phyloP scores from a whole-genome alignment of 192 early-diverging fungal genomes.

The Kickxella alabastrina region DNA sequence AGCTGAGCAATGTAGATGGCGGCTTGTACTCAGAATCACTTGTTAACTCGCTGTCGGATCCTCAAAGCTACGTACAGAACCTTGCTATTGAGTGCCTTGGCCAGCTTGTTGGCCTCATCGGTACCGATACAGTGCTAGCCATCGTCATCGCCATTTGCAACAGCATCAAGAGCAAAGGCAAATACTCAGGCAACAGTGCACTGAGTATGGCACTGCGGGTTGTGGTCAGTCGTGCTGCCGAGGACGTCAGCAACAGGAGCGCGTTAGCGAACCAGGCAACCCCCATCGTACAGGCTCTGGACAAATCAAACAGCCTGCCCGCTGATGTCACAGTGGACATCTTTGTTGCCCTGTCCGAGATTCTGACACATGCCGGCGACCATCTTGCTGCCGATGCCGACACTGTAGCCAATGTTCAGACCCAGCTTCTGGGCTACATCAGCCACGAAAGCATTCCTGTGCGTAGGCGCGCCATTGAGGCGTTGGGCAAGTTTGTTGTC shows the following conservation, averaged over 20 bases:
- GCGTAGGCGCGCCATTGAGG: slow-evolving; percentile 34
- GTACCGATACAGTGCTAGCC: slow-evolving; percentile 7
- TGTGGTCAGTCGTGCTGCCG: slow-evolving; percentile 20
- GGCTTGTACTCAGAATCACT: slow-evolving; percentile 16
- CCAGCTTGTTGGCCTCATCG: slow-evolving; percentile 21
- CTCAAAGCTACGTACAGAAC: slow-evolving; percentile 48
- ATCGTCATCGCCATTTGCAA: slow-evolving; percentile 20
- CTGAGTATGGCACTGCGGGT: slow-evolving; percentile 38
- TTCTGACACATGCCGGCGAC: slow-evolving; percentile 24
- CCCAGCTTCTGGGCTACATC: slow-evolving; percentile 23
- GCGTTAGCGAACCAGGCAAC: slow-evolving; percentile 25
- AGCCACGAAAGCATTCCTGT: slow-evolving; percentile 18
- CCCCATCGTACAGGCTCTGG: slow-evolving; percentile 24
- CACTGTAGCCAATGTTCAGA: slow-evolving; percentile 16
- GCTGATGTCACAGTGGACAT: slow-evolving; percentile 36
- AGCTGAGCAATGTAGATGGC: slow-evolving; percentile 24
- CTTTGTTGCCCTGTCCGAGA: slow-evolving; percentile 26
- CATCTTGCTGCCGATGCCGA: slow-evolving; percentile 20
- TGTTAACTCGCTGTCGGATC: slow-evolving; percentile 20
- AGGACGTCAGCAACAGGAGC: slow-evolving; percentile 12
- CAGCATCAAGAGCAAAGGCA: slow-evolving; percentile 8
- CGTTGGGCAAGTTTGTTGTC: slow-evolving; percentile 41
- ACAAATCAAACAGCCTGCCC: slow-evolving; percentile 5
- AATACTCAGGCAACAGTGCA: slow-evolving; percentile 8
- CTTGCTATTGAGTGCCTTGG: slow-evolving; percentile 41